Evolutionary conservation across 108 stramenopile genomes (phyloP).

Genomic region (Schizochytrium sp.): DNA sequence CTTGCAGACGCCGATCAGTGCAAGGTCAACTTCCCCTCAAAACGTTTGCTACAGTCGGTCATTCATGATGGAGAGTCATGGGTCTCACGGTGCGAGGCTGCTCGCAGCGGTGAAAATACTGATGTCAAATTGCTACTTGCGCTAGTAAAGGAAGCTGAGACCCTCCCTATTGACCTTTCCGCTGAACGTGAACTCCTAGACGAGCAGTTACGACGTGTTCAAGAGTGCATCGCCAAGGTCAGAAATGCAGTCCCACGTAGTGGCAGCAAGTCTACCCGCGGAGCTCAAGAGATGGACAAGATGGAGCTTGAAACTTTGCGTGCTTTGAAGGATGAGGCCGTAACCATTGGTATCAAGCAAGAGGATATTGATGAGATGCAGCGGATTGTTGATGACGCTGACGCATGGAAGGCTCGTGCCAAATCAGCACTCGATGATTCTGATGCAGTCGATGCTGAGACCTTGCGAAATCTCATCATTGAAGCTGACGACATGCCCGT

Average conservation of each 20-base stretch:
- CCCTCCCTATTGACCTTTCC: constrained; percentile 19
- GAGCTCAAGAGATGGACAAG: constrained; percentile 34
- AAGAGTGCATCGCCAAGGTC: constrained; percentile 51
- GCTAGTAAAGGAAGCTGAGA: constrained; percentile 11
- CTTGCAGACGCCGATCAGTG: not conserved
- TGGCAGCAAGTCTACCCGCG: not conserved
- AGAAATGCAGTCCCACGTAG: not conserved
- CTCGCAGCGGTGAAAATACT: not conserved
- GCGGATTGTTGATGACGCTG: constrained; percentile 6
- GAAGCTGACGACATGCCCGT: not conserved
- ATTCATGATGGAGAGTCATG: not conserved
- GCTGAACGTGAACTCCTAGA: constrained; percentile 2
- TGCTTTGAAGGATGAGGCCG: constrained; percentile 8
- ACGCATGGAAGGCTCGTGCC: constrained; percentile 17
- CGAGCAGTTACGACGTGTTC: constrained; percentile 45
- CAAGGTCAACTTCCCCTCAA: not conserved
- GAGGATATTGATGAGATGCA: constrained; percentile 45
- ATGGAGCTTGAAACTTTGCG: constrained; percentile 50
- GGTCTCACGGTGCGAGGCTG: constrained; percentile 1
- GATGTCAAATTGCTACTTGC: constrained; percentile 17
- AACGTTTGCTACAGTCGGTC: not conserved
- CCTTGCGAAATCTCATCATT: not conserved
- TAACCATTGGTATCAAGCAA: constrained; percentile 11
- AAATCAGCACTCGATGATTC: not conserved
- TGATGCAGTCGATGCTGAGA: constrained; percentile 10